Evolutionary conservation across 2,329 filamentous ascomycete species (phyloP), one percentile per base, ranked within the genome.

Genomic region (Fusarium fujikuroi): DNA sequence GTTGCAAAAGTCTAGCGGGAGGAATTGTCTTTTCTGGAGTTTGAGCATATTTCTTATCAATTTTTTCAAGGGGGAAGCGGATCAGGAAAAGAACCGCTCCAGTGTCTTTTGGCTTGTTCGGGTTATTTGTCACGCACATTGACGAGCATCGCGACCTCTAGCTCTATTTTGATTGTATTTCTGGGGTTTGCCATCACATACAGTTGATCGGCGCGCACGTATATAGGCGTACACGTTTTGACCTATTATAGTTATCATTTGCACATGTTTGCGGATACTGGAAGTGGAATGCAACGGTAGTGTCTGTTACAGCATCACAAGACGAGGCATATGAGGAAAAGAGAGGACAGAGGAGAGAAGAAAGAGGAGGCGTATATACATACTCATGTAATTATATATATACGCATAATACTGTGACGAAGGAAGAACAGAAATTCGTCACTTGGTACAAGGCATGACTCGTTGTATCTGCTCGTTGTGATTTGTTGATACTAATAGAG

Each of bases 301-400:
- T n/a, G 7, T 15, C 34, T 18, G 32, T 46, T 59, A 56, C 34
- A 58, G 40, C 43, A 46, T 34, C 25, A 14, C 40, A 60, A 61
- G 52, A 69, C 59, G 34, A 69, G 44, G 65, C 25, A 42, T 19
- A 50, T 16, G 30, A 44, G 40, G 32, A 32, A 30, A 30, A 47
- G 37, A 30, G 64, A 50, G 32, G 32, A 39, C 23, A n/a, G n/a
- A 23, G 32, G 47, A 34, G 32, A 54, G 47, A 39, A 30, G 36
- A 25, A 42, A 52, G 32, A 34, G 25, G 42, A 57, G 54, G 32
- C 63, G 66, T 68, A 74, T 69, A 67, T 66, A 70, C 62, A 66
- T 68, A 75, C 63, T 72, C 50, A 73, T 62, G 70, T 77, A 75
- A 63, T 65, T 71, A 65, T 66, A 67, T 70, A 60, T 70, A 74